phyloP scores from a whole-genome alignment of 1,139 yeast genomes.

The Lodderomyces elongisporus region DNA sequence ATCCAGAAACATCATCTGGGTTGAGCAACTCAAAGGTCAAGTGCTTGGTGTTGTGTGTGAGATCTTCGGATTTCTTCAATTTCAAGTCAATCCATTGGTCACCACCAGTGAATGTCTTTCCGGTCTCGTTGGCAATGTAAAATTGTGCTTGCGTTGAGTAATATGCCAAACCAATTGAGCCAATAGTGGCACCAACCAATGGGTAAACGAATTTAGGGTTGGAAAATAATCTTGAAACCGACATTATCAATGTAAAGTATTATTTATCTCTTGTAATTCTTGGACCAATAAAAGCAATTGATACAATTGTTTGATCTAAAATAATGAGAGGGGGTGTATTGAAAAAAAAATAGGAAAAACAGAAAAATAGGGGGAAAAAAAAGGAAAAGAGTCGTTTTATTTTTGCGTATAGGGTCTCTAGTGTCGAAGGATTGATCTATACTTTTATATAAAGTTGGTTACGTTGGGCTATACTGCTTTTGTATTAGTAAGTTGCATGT shows the following conservation, averaged over 20 bases:
- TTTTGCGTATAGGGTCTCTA: no score
- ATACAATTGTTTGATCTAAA: no score
- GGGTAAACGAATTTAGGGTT: slow-evolving; percentile 33
- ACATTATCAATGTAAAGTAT: slow-evolving; percentile 1
- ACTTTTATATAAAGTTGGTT: no score
- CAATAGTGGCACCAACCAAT: slow-evolving; percentile 40
- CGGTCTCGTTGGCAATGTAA: slow-evolving; percentile 41
- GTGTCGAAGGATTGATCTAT: no score
- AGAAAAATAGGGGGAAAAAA: no score
- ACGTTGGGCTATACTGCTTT: no score
- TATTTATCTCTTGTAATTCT: no score
- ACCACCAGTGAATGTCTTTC: slow-evolving; percentile 58
- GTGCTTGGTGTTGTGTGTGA: slow-evolving; percentile 62
- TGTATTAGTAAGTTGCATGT: no score
- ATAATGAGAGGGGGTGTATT: no score
- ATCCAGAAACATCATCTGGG: slow-evolving; percentile 68
- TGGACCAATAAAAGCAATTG: slow-evolving; percentile 2
- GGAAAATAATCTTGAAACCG: slow-evolving; percentile 9
- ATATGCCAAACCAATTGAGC: slow-evolving; percentile 50
- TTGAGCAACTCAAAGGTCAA: slow-evolving; percentile 69
- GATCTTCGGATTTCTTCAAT: slow-evolving; percentile 49
- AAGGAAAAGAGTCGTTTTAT: no score
- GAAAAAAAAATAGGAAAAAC: no score
- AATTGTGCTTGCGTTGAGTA: slow-evolving; percentile 21
- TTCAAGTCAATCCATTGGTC: slow-evolving; percentile 80